Base-by-base conservation (phyloP, 495 filamentous ascomycete species). In the Penicillium bialowiezense region DNA sequence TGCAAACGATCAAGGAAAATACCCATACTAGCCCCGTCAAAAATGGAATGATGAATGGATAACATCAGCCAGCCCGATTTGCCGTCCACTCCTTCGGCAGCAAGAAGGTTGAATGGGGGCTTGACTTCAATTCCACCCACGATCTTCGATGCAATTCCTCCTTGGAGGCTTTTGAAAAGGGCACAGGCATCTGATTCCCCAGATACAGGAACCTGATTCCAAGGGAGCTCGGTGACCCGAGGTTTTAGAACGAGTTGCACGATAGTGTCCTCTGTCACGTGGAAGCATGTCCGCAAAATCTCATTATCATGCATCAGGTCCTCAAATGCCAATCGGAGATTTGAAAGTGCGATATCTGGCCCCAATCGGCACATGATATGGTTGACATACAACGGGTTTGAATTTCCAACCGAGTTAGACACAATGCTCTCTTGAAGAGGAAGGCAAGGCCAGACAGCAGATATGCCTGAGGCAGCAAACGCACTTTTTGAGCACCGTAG, bases 331-430 rank as follows among this genome's bases (percentile, higher is more conserved):
- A 15, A 51, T 89, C 75, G 3, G 79, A 61, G 0, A 3, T 3
- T 8, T 8, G 23, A 26, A 26, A 26, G 3, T 4, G 3, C 8
- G 23, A 26, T 26, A 4, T 62, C 50, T 0, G 66, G 47, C 6
- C 65, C 48, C 1, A 93, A 48, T 37, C 78, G 73, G 28, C 87
- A 63, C 14, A 82, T 68, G 50, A 90, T 82, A 50, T 90, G 86
- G 51, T 89, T 91, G 68, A 89, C 89, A 58, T 93, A 91, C 48
- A 81, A 70, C 17, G 69, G 68, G 45, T 81, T 86, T n/a, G 73
- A 68, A 2, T 84, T 86, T 6, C 70, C 65, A 7, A 89, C 34
- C 74, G 90, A 90, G 46, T 84, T 82, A 0, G 81, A 80, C 26
- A 91, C 73, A 74, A 93, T 86, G 31, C 77, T 81, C 55, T 91